Base-by-base conservation (phyloP, 768 basidiomycete genomes). In the Grammothele lineata region DNA sequence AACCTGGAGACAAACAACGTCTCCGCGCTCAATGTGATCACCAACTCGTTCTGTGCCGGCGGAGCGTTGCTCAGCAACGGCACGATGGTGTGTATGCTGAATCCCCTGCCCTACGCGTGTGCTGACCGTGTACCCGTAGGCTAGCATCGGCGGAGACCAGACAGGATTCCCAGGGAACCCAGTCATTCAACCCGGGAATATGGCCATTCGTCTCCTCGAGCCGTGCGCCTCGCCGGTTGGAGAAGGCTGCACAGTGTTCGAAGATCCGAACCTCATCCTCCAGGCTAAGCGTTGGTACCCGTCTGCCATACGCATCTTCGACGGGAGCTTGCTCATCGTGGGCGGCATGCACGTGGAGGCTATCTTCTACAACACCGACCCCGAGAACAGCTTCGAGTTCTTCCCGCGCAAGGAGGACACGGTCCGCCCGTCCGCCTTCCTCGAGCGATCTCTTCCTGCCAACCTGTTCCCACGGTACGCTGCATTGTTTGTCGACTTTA, bases 21-120 rank as follows among this genome's bases (percentile, higher is more conserved):
- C 51, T 76, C 64, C 35, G 80, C 85, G 45, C 70, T 92, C 22
- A 58, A 69, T 33, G 74, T 90, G 62, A 68, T 77, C 53, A 87
- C 88, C 7, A 90, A 92, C 60, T 90, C 89, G 18, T 92, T 92
- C 67, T 92, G 89, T 59, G 89, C 88, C 4, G 85, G 89, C 27
- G 89, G 89, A 10, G 73, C 81, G 4, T 88, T 88, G 59, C 66
- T 91, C 10, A 62, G 80, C 18, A 87, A 91, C 50, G 89, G 89
- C 7, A 85, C 85, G 2, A 62, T 91, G 33, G 69, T 91, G 64
- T 22, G 54, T 37, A n/a, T n/a, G n/a, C n/a, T n/a, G n/a, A n/a
- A n/a, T 18, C 30, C 41, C 24, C 27, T 7, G 7, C 14, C 8
- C 14, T 7, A 14, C 7, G n/a, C n/a, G 8, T 30, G 27, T 66